Conservation (phyloP, 202 grass and related monocot genomes). For the Thinopyrum obtusiflorum region DNA sequence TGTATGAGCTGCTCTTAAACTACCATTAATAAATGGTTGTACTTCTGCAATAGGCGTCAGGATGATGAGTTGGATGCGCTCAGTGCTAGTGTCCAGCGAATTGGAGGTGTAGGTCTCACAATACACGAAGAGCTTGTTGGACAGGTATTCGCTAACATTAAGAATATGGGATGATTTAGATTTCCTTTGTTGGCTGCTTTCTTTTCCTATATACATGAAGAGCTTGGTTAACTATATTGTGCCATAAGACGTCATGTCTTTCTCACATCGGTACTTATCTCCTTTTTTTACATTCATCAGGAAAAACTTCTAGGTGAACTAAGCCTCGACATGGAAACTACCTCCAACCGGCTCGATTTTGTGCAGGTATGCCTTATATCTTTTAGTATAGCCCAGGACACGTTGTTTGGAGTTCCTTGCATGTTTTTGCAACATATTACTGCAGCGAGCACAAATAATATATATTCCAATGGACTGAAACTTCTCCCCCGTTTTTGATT, state of each 20-base stretch:
- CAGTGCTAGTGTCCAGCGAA: slow-evolving; percentile 81
- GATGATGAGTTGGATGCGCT: slow-evolving; percentile 95
- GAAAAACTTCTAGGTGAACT: slow-evolving; percentile 90
- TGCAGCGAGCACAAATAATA: background rate
- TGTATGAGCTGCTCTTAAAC: background rate
- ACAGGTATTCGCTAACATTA: slow-evolving; percentile 48
- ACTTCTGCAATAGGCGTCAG: slow-evolving; percentile 56
- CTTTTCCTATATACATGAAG: background rate
- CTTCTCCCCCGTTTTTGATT: background rate
- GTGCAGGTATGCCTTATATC: slow-evolving; percentile 58
- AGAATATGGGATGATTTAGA: background rate
- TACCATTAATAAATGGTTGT: slow-evolving; percentile 1
- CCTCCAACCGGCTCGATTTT: slow-evolving; percentile 87
- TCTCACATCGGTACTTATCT: background rate
- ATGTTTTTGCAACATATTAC: background rate
- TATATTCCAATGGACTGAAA: background rate
- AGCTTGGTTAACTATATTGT: background rate
- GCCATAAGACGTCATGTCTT: background rate
- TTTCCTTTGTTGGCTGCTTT: background rate
- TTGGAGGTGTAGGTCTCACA: slow-evolving; percentile 89
- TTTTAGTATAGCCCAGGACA: background rate
- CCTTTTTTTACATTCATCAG: background rate
- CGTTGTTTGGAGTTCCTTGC: background rate
- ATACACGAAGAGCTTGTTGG: slow-evolving; percentile 87
- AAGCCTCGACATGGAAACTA: slow-evolving; percentile 94